A percentile compares a stretch with the other conserved stretches of the same genome.
These are phyloP conservation scores for Yarrowia hollandica DNA, from an alignment of 805 yeast genomes.

Conservation along the genomic window DNA sequence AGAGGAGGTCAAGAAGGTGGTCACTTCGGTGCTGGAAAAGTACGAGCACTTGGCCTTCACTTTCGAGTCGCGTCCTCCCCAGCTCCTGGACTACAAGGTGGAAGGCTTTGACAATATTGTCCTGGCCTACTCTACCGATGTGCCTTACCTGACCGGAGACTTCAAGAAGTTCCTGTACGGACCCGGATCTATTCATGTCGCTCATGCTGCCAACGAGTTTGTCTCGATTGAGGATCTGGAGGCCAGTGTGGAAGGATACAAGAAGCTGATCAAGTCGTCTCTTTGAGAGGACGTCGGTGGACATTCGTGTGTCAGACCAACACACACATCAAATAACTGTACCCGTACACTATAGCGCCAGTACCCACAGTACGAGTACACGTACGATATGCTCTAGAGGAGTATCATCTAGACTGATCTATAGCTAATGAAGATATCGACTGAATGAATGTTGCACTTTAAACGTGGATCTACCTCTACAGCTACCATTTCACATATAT, in stretches of 20 bases:
- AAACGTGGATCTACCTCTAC: no score
- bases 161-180: slow-evolving; percentile 59
- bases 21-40: slow-evolving; percentile 43
- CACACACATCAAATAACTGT: no score
- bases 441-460: no score
- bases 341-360: no score
- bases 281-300: neutral
- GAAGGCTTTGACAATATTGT: slow-evolving; percentile 61
- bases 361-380: no score
- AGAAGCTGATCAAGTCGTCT: slow-evolving; percentile 43
- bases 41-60: slow-evolving; percentile 36
- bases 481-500: no score
- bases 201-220: slow-evolving; percentile 59
- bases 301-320: no score
- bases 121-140: slow-evolving; percentile 55
- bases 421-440: no score
- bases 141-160: slow-evolving; percentile 46
- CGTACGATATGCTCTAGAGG: no score
- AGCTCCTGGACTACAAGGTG: slow-evolving; percentile 55
- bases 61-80: slow-evolving; percentile 43
- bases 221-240: slow-evolving; percentile 51
- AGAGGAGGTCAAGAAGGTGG: slow-evolving; percentile 43
- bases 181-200: slow-evolving; percentile 63
- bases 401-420: no score
- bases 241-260: slow-evolving; percentile 56